Evolutionary conservation across 2,329 filamentous ascomycete genomes (phyloP), one percentile per base, ranked within the genome.

Genomic region (Cladophialophora chaetospira): DNA sequence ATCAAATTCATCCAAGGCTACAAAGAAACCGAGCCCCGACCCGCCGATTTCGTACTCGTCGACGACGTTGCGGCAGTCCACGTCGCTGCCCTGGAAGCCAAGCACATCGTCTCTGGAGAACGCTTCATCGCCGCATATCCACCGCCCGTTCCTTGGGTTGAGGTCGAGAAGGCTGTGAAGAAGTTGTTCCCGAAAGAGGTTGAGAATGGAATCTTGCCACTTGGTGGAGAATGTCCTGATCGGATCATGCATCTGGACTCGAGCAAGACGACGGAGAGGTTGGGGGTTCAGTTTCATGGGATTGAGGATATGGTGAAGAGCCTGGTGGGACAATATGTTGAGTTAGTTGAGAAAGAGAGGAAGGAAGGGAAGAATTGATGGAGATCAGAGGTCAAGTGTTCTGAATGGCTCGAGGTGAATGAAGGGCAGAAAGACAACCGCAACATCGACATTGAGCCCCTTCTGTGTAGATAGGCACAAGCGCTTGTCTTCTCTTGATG

Each of bases 21-120:
- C 17, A 46, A 55, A 28, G 38, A 42, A 3, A 17, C 23, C 15
- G 4, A 74, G 11, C 38, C 43, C 67, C 72, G 49, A 63, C 73
- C 26, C 65, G 74, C 26, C 67, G 71, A 61, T 64, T 75, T 53
- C 66, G 73, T 75, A 11, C 70, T 75, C 54, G 63, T 74, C 13
- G 69, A 75, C 48, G 73, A 76, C 52, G 72, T 74, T 3, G 73
- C 74, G 1, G 66, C 65, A 23, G 68, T 69, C 4, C 75, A 77
- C 49, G 69, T 77, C 25, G 58, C 62, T 4, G 72, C 74, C 3
- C 68, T 77, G 4, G 57, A 71, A 21, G 64, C 67, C 25, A 59
- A 61, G 1, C 60, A 75, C 4, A 56, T 67, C 1, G 70, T 69
- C 4, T 69, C 69, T 45, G 64, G 69, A 55, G 67, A 70, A 60